Evolutionary conservation across 306 rosid genomes (phyloP), one percentile per base, ranked within the genome.

Genomic region (Cercis canadensis): DNA sequence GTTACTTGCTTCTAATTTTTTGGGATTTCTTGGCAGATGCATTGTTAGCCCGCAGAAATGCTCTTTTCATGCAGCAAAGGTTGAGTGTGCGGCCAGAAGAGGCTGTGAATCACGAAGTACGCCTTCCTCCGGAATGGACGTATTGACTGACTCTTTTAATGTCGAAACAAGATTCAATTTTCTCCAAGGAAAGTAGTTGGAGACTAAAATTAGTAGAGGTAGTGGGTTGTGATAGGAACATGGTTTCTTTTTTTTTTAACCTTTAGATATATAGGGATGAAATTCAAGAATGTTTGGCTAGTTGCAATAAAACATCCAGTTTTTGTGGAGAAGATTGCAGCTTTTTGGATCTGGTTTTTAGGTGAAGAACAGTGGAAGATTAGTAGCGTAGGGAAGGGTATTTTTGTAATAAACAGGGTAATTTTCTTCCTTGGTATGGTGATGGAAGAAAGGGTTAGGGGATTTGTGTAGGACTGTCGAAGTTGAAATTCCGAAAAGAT

Each of bases 51-150:
- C 70, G 90, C 41, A 83, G 89, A 72, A 89, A 84, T 13, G 84
- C 85, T 0, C 32, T 84, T 15, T 37, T 84, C 37, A 60, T 79
- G 61, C 86, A 82, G 56, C 93, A 79, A 51, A 77, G 87, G 18
- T 15, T 79, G 36, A 81, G 36, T 7, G 8, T 73, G 6, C 75
- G 87, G 65, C 70, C 81, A 1, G 94, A 86, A 17, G 92, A 66
- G 19, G 56, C 82, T 0, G 58, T 82, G 11, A 86, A 53, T 47
- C 77, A 75, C 50, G 98, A 92, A 74, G 19, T 68, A 56, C 88
- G 86, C 31, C 69, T 90, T 5, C 98, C 98, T 1, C 89, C 86
- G 55, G 98, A 92, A 36, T 92, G 98, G 98, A 88, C 96, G 8
- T 92, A 92, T 45, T 92, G 82, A 86, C n/a, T 2, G 11, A 86